Base-by-base conservation (phyloP, 2,329 filamentous ascomycete genomes). In the Botryosphaeria dothidea region DNA sequence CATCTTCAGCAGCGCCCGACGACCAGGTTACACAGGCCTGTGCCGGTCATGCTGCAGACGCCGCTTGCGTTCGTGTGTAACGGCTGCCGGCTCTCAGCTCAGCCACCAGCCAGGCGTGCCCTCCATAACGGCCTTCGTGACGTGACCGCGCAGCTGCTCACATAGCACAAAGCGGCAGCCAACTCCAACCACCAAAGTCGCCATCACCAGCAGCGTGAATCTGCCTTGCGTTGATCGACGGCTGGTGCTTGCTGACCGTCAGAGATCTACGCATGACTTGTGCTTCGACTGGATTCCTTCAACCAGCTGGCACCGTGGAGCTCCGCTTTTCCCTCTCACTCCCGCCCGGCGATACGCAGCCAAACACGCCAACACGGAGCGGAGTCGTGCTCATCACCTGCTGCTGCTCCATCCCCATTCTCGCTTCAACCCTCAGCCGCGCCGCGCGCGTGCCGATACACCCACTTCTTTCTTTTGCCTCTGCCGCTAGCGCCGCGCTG, bases 201-300 rank as follows among this genome's bases (percentile, higher is more conserved):
- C 46, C 31, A 34, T 34, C 38, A 41, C 38, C 38, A 41, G n/a
- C n/a, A n/a, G n/a, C n/a, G n/a, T n/a, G 27, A 27, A 19, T 41
- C 45, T 43, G 57, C 38, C 38, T 21, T 23, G 31, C 31, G 45
- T 13, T 4, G 46, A 52, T 63, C 46, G 60, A 48, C 46, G 46
- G 8, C 49, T 36, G 49, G 34, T 43, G 29, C 49, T 38, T 62
- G 61, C 61, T 64, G 61, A 64, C 61, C 61, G 61, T 64, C 61
- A 64, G n/a, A 46, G 60, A 63, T 63, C 60, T 63, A 29, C 60
- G 48, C 38, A 56, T 56, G 52, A 41, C 34, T 41, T 56, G 52
- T 56, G 51, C 52, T 57, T 27, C 34, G 31, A 25, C 19, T n/a
- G 36, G 17, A 23, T 45, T 25, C 27, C 17, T n/a, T 11, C 36